These are phyloP conservation scores for Taphrina confusa DNA, from an alignment of 1,139 yeast genomes.

Conservation along the genomic window DNA sequence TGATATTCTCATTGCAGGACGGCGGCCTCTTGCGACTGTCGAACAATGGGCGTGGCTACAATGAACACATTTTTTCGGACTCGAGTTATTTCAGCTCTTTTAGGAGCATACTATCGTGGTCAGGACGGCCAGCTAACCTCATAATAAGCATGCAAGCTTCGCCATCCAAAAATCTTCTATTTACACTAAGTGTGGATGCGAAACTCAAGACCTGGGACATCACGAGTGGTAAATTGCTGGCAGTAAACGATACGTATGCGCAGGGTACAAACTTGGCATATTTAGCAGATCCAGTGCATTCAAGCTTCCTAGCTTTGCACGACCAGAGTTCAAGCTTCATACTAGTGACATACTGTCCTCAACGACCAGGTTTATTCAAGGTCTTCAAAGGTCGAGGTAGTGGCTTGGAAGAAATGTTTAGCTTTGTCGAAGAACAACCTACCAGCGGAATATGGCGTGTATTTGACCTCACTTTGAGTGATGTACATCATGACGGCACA, in stretches of 20 bases:
- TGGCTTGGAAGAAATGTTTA: slow-evolving; percentile 9
- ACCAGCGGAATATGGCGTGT: slow-evolving; percentile 24
- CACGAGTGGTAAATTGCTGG: slow-evolving; percentile 19
- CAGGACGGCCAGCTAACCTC: slow-evolving; percentile 35
- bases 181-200: slow-evolving; percentile 35
- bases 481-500: neutral
- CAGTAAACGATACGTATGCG: slow-evolving; percentile 27
- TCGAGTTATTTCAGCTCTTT: slow-evolving; percentile 33
- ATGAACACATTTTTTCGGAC: slow-evolving; percentile 35
- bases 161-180: slow-evolving; percentile 14
- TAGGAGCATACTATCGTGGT: slow-evolving; percentile 34
- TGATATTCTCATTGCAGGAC: slow-evolving; percentile 35
- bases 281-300: slow-evolving; percentile 19
- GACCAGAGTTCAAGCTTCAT: slow-evolving; percentile 8
- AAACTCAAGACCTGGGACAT: slow-evolving; percentile 35
- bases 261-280: neutral
- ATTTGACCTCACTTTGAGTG: slow-evolving; percentile 3
- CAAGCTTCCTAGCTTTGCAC: slow-evolving; percentile 5
- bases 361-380: slow-evolving; percentile 29
- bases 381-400: slow-evolving; percentile 18
- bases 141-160: slow-evolving; percentile 31
- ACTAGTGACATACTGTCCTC: slow-evolving; percentile 33
- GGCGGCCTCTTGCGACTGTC: slow-evolving; percentile 35
- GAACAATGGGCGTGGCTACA: slow-evolving; percentile 31
- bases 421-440: slow-evolving; percentile 19